Evolutionary conservation across 352 stramenopile genomes (phyloP).

Genomic region (Phytophthora pisi): DNA sequence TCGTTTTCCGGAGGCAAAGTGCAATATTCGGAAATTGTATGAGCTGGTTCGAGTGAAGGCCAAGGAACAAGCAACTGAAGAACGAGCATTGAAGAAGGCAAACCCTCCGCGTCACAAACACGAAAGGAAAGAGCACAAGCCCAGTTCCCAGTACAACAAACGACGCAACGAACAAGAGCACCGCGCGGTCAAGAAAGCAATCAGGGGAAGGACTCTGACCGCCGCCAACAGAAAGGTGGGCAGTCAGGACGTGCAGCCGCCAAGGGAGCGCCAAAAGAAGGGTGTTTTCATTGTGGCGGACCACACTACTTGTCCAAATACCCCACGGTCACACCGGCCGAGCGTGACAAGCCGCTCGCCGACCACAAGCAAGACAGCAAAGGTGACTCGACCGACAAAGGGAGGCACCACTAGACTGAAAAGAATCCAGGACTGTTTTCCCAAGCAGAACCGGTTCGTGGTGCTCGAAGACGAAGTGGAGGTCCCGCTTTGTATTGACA

Average conservation of each 20-base stretch:
- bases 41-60: slow-evolving; percentile 8
- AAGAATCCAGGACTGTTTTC: background rate
- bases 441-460: background rate
- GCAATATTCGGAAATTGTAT: slow-evolving; percentile 6
- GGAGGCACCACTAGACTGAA: slow-evolving; percentile 12
- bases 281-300: slow-evolving; percentile 18
- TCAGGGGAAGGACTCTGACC: background rate
- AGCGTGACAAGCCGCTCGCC: slow-evolving; percentile 1
- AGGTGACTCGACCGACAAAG: background rate
- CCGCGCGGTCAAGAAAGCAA: background rate
- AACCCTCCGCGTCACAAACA: background rate
- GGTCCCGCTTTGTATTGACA: slow-evolving; percentile 14
- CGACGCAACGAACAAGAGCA: background rate
- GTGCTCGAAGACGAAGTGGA: slow-evolving; percentile 7
- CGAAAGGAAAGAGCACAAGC: background rate
- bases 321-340: slow-evolving; percentile 2
- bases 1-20: slow-evolving; percentile 2
- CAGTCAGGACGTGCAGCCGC: background rate
- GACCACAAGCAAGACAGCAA: slow-evolving; percentile 1
- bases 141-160: background rate
- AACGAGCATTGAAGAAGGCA: background rate
- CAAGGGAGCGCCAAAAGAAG: slow-evolving; percentile 8
- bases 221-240: background rate
- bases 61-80: slow-evolving; percentile 7
- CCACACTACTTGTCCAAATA: slow-evolving; percentile 7